phyloP scores from a whole-genome alignment of 352 stramenopile genomes.

The Phytopythium kandeliae region DNA sequence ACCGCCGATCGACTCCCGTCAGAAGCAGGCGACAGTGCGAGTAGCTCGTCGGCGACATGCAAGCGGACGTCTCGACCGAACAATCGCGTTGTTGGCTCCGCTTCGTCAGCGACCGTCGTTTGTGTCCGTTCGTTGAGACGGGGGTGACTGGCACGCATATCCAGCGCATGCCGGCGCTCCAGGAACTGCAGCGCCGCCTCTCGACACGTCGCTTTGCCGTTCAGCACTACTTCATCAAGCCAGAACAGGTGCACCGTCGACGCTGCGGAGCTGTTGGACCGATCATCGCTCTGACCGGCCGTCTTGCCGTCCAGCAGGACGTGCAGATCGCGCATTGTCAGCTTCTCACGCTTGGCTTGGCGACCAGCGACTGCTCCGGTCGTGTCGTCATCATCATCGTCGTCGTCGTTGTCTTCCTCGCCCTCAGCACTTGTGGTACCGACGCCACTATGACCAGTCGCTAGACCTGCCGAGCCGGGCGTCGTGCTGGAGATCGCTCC shows the following conservation, averaged over 20 bases:
- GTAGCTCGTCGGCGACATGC: conserved; percentile 18
- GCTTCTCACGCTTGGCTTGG: conserved; percentile 43
- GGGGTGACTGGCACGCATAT: conserved; percentile 10
- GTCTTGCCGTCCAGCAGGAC: conserved; percentile 27
- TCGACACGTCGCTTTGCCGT: conserved; percentile 24
- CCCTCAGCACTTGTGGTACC: conserved; percentile 1
- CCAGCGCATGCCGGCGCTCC: conserved; percentile 28
- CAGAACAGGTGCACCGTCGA: conserved; percentile 29
- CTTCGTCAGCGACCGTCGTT: background rate
- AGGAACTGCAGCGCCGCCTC: conserved; percentile 24
- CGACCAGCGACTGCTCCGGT: conserved; percentile 28
- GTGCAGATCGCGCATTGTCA: conserved; percentile 48
- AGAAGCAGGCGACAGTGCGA: conserved; percentile 5
- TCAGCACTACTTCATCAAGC: conserved; percentile 32
- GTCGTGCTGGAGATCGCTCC: background rate
- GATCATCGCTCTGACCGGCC: background rate
- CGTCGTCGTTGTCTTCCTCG: conserved; percentile 12
- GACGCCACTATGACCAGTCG: background rate
- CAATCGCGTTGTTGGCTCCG: conserved; percentile 18
- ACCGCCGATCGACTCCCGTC: background rate
- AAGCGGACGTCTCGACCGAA: conserved; percentile 21
- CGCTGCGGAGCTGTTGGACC: background rate
- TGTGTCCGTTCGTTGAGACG: background rate
- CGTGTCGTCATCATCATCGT: conserved; percentile 20
- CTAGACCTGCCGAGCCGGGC: too few species aligned